Evolutionary conservation across 2,329 filamentous ascomycete species (phyloP), one percentile per base, ranked within the genome.

Genomic region (Colletotrichum spaethianum): DNA sequence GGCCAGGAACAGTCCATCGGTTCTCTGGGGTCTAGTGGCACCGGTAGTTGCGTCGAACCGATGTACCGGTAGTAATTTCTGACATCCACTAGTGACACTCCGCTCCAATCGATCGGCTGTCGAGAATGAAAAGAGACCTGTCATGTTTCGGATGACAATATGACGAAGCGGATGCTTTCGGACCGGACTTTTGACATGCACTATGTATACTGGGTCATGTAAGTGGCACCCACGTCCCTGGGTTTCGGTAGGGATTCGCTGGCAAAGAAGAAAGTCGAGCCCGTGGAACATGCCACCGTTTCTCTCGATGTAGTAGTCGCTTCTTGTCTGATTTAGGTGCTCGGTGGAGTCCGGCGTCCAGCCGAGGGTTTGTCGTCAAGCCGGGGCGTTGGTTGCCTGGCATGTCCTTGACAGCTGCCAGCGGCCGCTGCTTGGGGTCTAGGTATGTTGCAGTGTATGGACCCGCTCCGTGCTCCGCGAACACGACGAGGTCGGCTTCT

Each of bases 91-190:
- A 42, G 52, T n/a, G 36, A 14, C 31, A n/a, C 44, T 46, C 33
- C 40, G 44, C 67, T 53, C 36, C 42, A 40, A 40, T 63, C 40
- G 65, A 72, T 72, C 70, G 59, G 40, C 70, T 18, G 52, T 40
- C 28, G 52, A 56, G 26, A 11, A 28, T 64, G 57, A 44, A 31
- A 63, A 33, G 50, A 26, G 31, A 26, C 56, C 20, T 64, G 50
- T 69, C 31, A 31, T 38, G 46, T 18, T 40, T 38, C 28, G 33
- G 6, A 23, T 36, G 36, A 52, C 33, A 20, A 23, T 23, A 38
- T 53, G 36, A 36, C 31, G 44, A 66, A 48, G 38, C 53, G 53
- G 53, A 42, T 28, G 53, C 33, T 33, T 36, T 20, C 42, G 52
- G 46, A 46, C 23, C 26, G 40, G 11, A 20, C 26, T 46, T 38